A percentile compares a stretch with the other conserved stretches of the same genome.
Conservation (phyloP, 2,329 filamentous ascomycete species). For the Lachnellula suecica region DNA sequence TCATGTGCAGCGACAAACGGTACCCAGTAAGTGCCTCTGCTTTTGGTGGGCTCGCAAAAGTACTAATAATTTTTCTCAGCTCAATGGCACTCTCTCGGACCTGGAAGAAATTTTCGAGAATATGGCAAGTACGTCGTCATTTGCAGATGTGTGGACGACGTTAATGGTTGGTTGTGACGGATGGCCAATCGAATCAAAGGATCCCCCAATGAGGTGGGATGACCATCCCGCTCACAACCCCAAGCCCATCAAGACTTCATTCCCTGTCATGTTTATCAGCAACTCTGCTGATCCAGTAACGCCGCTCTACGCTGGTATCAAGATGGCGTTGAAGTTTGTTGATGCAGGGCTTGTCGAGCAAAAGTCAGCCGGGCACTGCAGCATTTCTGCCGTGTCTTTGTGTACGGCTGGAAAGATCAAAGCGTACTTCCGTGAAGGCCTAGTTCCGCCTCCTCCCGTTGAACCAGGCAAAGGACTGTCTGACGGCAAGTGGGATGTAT, state of each 20-base stretch:
- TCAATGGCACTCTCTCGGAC: constrained; percentile 28
- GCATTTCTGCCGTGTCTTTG: constrained; percentile 20
- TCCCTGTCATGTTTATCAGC: constrained; percentile 39
- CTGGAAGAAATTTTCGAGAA: constrained; percentile 24
- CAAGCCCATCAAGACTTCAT: constrained; percentile 34
- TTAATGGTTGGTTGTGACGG: constrained; percentile 26
- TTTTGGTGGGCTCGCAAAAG: neutral
- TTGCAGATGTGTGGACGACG: constrained; percentile 24
- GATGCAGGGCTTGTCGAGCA: constrained; percentile 30
- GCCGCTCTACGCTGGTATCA: constrained; percentile 31
- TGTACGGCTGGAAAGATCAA: constrained; percentile 27
- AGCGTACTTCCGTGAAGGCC: constrained; percentile 26
- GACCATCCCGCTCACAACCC: constrained; percentile 25
- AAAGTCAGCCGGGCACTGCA: constrained; percentile 28
- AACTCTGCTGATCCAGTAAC: constrained; percentile 41
- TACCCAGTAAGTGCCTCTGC: constrained; percentile 21
- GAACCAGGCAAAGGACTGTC: constrained; percentile 9
- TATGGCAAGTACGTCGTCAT: constrained; percentile 21
- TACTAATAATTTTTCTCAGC: constrained; percentile 15
- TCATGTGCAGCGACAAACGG: constrained; percentile 31
- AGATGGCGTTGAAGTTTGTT: constrained; percentile 29
- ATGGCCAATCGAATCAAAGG: constrained; percentile 22
- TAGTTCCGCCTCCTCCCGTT: constrained; percentile 23
- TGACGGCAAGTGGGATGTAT: constrained; percentile 27
- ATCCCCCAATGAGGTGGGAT: constrained; percentile 31